Conservation (phyloP, 2,329 filamentous ascomycete species). For the Daldinia sp. region DNA sequence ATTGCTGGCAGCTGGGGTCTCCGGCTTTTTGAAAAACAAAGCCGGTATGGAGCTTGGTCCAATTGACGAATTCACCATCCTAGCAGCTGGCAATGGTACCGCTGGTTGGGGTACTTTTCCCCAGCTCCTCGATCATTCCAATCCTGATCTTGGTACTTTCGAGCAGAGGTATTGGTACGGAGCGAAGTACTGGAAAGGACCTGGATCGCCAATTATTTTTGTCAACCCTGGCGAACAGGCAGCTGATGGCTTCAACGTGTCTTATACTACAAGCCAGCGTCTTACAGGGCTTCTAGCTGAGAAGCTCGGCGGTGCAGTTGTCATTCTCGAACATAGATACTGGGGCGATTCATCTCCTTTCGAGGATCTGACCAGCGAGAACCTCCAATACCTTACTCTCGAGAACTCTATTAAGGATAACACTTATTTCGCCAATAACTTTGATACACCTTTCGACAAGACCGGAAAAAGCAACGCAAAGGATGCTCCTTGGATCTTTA, state of each 20-base stretch:
- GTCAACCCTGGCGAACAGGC: conserved; percentile 57
- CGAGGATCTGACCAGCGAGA: conserved; percentile 52
- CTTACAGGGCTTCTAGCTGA: conserved; percentile 56
- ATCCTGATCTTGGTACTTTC: conserved; percentile 58
- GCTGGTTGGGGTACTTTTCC: conserved; percentile 53
- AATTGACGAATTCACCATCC: conserved; percentile 42
- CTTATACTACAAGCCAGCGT: conserved; percentile 58
- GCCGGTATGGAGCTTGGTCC: conserved; percentile 50
- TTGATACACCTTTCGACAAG: conserved; percentile 63
- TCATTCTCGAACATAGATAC: conserved; percentile 59
- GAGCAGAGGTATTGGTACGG: conserved; percentile 58
- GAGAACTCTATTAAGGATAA: conserved; percentile 58
- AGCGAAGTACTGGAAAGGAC: conserved; percentile 56
- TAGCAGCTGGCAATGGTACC: conserved; percentile 36
- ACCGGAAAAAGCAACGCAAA: conserved; percentile 59
- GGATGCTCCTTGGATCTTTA: conserved; percentile 66
- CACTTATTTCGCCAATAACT: conserved; percentile 58
- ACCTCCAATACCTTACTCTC: conserved; percentile 57
- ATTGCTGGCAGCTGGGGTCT: conserved; percentile 48
- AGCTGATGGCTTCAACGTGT: conserved; percentile 52
- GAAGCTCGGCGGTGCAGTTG: conserved; percentile 56
- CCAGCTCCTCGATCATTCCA: conserved; percentile 57
- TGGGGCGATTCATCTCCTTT: conserved; percentile 58
- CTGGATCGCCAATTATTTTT: conserved; percentile 56
- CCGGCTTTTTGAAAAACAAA: conserved; percentile 42